Evolutionary conservation across 768 basidiomycete genomes (phyloP), one percentile per base, ranked within the genome.

Genomic region (Favolaschia claudopus): DNA sequence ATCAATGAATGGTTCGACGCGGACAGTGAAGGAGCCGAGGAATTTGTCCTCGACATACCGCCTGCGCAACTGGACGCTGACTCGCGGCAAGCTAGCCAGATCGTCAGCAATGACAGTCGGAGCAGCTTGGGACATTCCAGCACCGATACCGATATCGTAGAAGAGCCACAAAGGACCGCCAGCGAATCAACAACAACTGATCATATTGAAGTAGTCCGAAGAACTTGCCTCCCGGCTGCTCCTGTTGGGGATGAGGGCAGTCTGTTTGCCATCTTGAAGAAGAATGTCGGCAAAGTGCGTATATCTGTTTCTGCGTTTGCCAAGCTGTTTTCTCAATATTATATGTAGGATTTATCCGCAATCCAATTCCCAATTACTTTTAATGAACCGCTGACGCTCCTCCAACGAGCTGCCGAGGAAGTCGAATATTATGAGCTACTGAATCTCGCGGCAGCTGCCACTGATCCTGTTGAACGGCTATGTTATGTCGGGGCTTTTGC

Each of bases 311-410:
- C 25, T 58, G 52, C 55, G 12, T 28, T 42, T 55, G n/a, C 24
- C 29, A 8, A 15, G 15, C 31, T 63, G 37, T 25, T 17, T 45
- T 31, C 31, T 61, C 29, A 36, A 49, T 27, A 43, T 33, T 17
- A 39, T 25, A 37, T 38, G 9, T 55, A 94, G 92, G 93, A 95
- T 71, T 77, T 94, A 9, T 89, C 92, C 14, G 88, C 89, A 31
- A 89, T 95, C 27, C 80, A 89, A 2, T 86, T 95, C 58, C 93
- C 93, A n/a, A 91, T 95, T 3, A 85, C 89, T 2, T 96, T 95
- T 76, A 96, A 96, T 64, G 93, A 96, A 66, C 93, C 93, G 28
- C 73, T 96, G 32, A 91, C 90, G 0, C 78, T 96, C 37, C 79
- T 95, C 10, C 94, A 96, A 72, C 81, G 91, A 61, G 80, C 84